Evolutionary conservation across 2,329 filamentous ascomycete genomes (phyloP).

Genomic region (Gaeumannomyces tritici): DNA sequence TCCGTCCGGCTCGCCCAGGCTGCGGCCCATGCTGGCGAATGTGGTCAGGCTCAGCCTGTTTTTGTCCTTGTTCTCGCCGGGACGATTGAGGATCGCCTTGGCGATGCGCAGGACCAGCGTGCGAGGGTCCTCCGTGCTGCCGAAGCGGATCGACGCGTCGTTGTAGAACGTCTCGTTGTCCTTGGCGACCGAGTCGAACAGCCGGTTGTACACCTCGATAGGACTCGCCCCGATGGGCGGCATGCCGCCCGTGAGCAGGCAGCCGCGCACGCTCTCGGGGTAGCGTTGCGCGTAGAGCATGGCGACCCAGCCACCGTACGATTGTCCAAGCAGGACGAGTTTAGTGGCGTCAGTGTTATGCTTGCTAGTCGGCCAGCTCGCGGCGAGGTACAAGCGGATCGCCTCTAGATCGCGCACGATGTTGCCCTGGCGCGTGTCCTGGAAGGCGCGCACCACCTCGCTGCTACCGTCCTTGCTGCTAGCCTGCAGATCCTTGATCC

Average conservation of each 20-base stretch:
- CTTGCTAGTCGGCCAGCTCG: not conserved
- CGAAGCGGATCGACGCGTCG: not conserved
- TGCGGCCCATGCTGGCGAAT: constrained; percentile 11
- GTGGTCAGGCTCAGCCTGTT: constrained; percentile 3
- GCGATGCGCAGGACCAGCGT: constrained; percentile 9
- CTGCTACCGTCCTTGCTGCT: not conserved
- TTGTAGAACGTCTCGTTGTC: constrained; percentile 55
- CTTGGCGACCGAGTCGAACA: constrained; percentile 46
- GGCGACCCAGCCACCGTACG: constrained; percentile 66
- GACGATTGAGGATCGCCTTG: not conserved
- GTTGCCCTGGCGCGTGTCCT: constrained; percentile 47
- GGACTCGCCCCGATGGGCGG: constrained; percentile 51
- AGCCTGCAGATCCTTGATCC: constrained; percentile 35
- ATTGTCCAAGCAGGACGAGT: constrained; percentile 51
- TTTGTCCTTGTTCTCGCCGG: constrained; percentile 5
- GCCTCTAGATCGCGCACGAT: constrained; percentile 69
- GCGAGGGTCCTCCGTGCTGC: constrained; percentile 56
- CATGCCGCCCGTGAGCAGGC: constrained; percentile 58
- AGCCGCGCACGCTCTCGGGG: constrained; percentile 51
- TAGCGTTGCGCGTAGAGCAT: constrained; percentile 60
- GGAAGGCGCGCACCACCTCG: constrained; percentile 30
- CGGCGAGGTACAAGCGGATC: constrained; percentile 46
- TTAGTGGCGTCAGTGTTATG: not conserved
- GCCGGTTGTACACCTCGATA: constrained; percentile 51
- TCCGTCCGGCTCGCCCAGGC: constrained; percentile 9